Conservation (phyloP, 352 stramenopile species). For the Globisporangium solare region DNA sequence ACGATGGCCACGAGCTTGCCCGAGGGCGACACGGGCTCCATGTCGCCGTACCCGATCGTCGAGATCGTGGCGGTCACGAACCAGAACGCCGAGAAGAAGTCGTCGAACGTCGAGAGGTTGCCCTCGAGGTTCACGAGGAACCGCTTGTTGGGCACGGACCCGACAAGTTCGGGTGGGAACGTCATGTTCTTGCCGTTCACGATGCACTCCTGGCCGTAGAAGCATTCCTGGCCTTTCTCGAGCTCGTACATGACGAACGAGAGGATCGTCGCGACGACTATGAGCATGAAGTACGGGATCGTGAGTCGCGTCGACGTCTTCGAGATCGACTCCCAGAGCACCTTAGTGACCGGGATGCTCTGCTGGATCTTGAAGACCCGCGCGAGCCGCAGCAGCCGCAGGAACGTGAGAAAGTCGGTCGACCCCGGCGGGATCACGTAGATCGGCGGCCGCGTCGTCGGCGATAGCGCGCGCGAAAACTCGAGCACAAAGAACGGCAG, state of each 20-base stretch:
- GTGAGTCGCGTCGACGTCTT: slow-evolving; percentile 70
- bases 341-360: slow-evolving; percentile 71
- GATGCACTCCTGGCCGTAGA: slow-evolving; percentile 63
- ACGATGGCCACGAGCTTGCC: slow-evolving; percentile 69
- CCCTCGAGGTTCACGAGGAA: slow-evolving; percentile 71
- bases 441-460: slow-evolving; percentile 28
- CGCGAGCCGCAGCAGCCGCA: slow-evolving; percentile 53
- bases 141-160: slow-evolving; percentile 54
- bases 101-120: slow-evolving; percentile 63
- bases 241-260: slow-evolving; percentile 80
- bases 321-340: slow-evolving; percentile 76
- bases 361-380: slow-evolving; percentile 80
- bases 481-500: slow-evolving; percentile 67
- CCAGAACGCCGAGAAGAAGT: slow-evolving; percentile 83
- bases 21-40: slow-evolving; percentile 58
- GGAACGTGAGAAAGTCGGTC: slow-evolving; percentile 52
- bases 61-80: slow-evolving; percentile 80
- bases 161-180: slow-evolving; percentile 39
- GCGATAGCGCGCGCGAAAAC: slow-evolving; percentile 21
- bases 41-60: slow-evolving; percentile 73
- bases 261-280: slow-evolving; percentile 65
- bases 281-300: slow-evolving; percentile 80
- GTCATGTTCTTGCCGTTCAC: slow-evolving; percentile 58
- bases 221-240: slow-evolving; percentile 74
- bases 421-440: slow-evolving; percentile 69